phyloP scores from a whole-genome alignment of 257 asterid genomes.

The Penstemon eatonii region DNA sequence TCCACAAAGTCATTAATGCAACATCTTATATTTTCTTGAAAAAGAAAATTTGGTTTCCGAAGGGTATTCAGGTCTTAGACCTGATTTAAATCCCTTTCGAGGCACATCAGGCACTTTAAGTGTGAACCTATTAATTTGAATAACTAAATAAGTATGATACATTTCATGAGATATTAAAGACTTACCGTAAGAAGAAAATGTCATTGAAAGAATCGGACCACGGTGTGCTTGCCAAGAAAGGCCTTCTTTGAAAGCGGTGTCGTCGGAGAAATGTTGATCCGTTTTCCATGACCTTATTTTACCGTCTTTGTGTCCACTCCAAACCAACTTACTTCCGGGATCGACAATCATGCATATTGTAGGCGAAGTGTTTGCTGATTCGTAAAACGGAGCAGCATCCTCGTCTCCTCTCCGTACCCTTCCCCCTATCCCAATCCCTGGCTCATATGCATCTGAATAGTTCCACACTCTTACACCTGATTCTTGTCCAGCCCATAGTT shows the following conservation, averaged over 20 bases:
- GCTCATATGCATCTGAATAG: conserved; percentile 65
- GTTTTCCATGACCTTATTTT: conserved; percentile 86
- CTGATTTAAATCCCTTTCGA: too few species aligned
- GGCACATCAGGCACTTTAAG: too few species aligned
- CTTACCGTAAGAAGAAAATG: conserved; percentile 79
- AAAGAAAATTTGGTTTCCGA: too few species aligned
- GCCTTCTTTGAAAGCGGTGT: conserved; percentile 65
- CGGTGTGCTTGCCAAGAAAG: conserved; percentile 95
- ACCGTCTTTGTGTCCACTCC: conserved; percentile 98
- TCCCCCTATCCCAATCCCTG: conserved; percentile 68
- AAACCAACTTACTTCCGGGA: conserved; percentile 71
- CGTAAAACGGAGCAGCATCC: conserved; percentile 88
- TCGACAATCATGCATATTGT: conserved; percentile 71
- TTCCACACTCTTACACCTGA: conserved; percentile 92
- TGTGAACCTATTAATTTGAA: too few species aligned
- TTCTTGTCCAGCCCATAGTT: conserved; percentile 95
- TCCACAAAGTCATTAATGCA: conserved; percentile 20
- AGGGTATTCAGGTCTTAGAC: too few species aligned
- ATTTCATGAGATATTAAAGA: neutral
- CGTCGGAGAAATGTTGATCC: conserved; percentile 65
- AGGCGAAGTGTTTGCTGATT: conserved; percentile 66
- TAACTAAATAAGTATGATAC: too few species aligned
- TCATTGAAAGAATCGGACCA: conserved; percentile 73
- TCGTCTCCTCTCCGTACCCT: conserved; percentile 87
- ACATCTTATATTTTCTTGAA: neutral